phyloP scores from a whole-genome alignment of 2,329 filamentous ascomycete species.

The Pyricularia sp. region DNA sequence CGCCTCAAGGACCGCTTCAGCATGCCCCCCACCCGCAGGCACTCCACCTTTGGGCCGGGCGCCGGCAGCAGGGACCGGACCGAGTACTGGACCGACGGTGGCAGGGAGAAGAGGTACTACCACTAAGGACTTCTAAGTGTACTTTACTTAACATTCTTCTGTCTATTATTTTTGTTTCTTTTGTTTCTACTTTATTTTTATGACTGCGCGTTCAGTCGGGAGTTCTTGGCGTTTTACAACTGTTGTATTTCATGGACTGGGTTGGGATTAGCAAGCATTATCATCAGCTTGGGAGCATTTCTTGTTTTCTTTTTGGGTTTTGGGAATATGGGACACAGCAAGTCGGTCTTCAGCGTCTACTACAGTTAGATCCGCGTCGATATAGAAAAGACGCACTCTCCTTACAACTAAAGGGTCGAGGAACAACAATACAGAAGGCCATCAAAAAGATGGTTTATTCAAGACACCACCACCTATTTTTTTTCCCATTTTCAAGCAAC shows the following conservation, averaged over 20 bases:
- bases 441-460: neutral
- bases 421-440: neutral
- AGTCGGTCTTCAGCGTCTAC: neutral
- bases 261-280: neutral
- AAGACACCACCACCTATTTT: conserved; percentile 21
- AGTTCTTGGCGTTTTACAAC: neutral
- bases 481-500: neutral
- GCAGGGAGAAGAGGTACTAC: neutral
- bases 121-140: neutral
- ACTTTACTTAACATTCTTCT: neutral
- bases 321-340: neutral
- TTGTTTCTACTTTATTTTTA: neutral
- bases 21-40: conserved; percentile 11
- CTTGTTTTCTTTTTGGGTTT: neutral
- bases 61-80: conserved; percentile 13
- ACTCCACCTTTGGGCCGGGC: conserved; percentile 8
- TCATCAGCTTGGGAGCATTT: neutral
- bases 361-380: neutral
- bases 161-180: conserved; percentile 1
- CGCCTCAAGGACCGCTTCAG: conserved; percentile 15
- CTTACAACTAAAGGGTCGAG: neutral
- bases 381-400: neutral
- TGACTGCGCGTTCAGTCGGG: neutral
- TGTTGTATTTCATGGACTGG: neutral
- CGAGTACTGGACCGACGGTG: conserved; percentile 13